Percentiles rank a stretch among this genome's conserved stretches.
Conservation (phyloP, 805 yeast genomes). For the Ogataea zsoltii region DNA sequence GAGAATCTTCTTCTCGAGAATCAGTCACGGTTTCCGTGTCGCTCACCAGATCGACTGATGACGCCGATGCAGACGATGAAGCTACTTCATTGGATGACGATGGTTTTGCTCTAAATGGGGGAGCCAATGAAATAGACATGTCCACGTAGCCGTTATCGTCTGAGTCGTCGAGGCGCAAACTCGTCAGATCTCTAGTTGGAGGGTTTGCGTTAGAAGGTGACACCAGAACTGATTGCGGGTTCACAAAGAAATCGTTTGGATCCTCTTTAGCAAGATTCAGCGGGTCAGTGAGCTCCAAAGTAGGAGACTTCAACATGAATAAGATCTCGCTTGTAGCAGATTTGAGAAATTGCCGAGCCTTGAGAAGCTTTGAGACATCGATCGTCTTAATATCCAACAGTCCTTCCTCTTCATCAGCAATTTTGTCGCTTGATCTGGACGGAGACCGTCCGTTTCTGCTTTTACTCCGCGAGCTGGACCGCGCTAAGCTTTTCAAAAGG, state of each 20-base stretch:
- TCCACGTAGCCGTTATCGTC: constrained; percentile 22
- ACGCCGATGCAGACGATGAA: neutral
- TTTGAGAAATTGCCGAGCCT: constrained; percentile 36
- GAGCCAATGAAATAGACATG: constrained; percentile 27
- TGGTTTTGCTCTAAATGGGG: constrained; percentile 19
- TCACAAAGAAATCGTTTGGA: constrained; percentile 17
- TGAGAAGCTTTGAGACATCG: constrained; percentile 30
- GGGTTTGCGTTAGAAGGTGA: constrained; percentile 5
- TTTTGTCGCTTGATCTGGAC: neutral
- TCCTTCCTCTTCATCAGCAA: constrained; percentile 11
- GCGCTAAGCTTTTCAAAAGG: constrained; percentile 8
- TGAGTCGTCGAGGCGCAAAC: constrained; percentile 6
- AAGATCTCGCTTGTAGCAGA: constrained; percentile 39
- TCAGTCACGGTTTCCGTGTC: constrained; percentile 26
- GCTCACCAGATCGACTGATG: constrained; percentile 15
- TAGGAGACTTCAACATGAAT: constrained; percentile 36
- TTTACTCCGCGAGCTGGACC: constrained; percentile 13
- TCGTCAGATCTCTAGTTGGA: constrained; percentile 4
- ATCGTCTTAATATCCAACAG: constrained; percentile 23
- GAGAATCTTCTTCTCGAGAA: constrained; percentile 10
- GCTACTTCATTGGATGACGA: constrained; percentile 3
- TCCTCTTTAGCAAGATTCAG: constrained; percentile 23
- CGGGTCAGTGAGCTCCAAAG: constrained; percentile 33
- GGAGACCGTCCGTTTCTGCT: constrained; percentile 12
- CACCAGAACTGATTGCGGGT: constrained; percentile 6